Evolutionary conservation across 331 rosid genomes (phyloP), one percentile per base, ranked within the genome.

Genomic region (Acacia concinna): DNA sequence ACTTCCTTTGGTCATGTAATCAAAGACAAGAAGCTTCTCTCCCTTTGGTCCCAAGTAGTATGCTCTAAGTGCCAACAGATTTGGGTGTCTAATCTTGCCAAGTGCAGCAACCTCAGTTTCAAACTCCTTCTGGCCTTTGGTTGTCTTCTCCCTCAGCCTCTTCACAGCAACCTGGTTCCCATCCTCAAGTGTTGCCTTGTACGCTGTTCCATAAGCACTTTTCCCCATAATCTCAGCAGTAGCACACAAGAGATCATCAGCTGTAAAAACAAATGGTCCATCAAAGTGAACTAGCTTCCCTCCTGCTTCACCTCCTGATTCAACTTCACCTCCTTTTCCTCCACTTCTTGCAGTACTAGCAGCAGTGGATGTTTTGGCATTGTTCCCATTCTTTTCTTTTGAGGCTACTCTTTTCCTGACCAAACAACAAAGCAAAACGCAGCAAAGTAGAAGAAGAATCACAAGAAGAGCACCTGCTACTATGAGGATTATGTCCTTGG

Each of bases 141-240:
- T 91, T 41, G 88, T 87, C 79, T 94, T 94, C 69, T 94, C 98
- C 70, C 98, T 90, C 90, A 94, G 54, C 78, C 98, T 91, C 78
- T 94, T 94, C 86, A 94, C 98, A 27, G 96, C 94, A 81, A 94
- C 97, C 70, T 90, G 89, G 85, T 90, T 81, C 2, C 94, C 96
- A 87, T 94, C 96, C 73, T 94, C 98, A 68, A 94, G 66, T 64
- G 96, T 90, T 38, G 98, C 97, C 81, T 93, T 93, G 64, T 93
- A 93, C 11, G 97, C 96, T 40, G 98, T 93, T 59, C 98, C 98
- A 85, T 86, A 93, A 13, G 98, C 88, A 79, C 94, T 93, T 80
- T 91, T 93, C 0, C 98, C 98, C 94, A 93, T 91, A 64, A 93
- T 93, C 89, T 93, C 98, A 8, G 98, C 98, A 43, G 97, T 91